Evolutionary conservation across 345 rosid genomes (phyloP), one percentile per base, ranked within the genome.

Genomic region (Acer saccharum): DNA sequence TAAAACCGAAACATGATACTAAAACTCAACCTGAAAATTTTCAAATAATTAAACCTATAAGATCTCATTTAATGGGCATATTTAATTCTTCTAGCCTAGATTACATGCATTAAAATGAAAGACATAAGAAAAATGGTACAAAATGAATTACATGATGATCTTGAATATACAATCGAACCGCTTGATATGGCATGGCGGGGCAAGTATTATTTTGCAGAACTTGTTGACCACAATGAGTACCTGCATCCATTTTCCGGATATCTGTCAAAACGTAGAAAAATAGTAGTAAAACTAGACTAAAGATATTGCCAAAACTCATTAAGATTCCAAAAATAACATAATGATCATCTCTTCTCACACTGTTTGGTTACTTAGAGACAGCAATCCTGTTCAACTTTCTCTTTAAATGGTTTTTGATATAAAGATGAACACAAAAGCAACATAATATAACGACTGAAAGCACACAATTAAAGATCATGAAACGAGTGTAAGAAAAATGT

Each of bases 141-240:
- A 35, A 35, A 35, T 35, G 39, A 4, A 35, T 35, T 87, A 92
- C 94, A 87, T 88, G 83, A 65, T 71, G 86, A 71, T 90, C 94
- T 61, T 79, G 84, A 73, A 90, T 79, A 84, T 86, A 83, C 83
- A 92, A 77, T 17, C 84, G 81, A 55, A 90, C 94, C 10, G 85
- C 83, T 71, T 80, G 92, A 79, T 71, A 41, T 62, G 81, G 70
- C 91, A 89, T 86, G 68, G 76, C 76, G 67, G 6, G 75, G 60
- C 77, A 72, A 8, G 69, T 65, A 65, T 80, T 77, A 73, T 76
- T 75, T 61, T 55, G 58, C 77, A 13, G 44, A 79, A 21, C 44
- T 16, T 35, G 81, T 68, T 64, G 70, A 48, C 67, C 69, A 71
- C 73, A 61, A 82, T 78, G 55, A 75, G 80, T 81, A 75, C 81